Evolutionary conservation across 2,329 filamentous ascomycete species (phyloP), one percentile per base, ranked within the genome.

Genomic region (Botrytis squamosa): DNA sequence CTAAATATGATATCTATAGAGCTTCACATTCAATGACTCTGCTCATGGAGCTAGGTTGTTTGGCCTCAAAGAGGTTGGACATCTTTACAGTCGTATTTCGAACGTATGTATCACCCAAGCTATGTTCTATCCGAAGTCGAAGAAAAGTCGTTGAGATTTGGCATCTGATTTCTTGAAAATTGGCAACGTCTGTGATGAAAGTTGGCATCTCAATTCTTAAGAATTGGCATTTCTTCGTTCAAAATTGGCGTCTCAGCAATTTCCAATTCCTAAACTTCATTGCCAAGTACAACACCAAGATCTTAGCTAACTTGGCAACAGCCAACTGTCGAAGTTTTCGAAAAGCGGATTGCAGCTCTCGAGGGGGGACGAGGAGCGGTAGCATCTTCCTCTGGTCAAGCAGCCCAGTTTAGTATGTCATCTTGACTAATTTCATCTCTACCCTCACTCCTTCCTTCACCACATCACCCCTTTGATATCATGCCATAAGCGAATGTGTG

Each of bases 21-120:
- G 94, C 80, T 99, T 87, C 84, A 90, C 90, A 71, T 99, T 99
- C 89, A 92, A 98, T 89, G 93, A 98, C 85, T 97, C 94, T 70
- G 95, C 94, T 68, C 96, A 98, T 81, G 96, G 94, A 75, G 96
- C 96, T 73, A 91, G 94, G 82, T 91, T 99, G 60, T 99, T 99
- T 82, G 93, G 94, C 81, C 93, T 99, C 83, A 97, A 98, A 86
- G 94, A 98, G 85, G 92, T 93, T 80, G 96, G 80, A 38, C 98
- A 98, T 85, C 97, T 98, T 83, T 99, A 99, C 88, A 96, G 92
- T 83, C 93, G 96, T 77, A 94, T 99, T 80, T 94, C 93, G 92
- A 98, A 98, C 84, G 93, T 94, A 74, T 70, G 57, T 73, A 52
- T 44, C n/a, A 36, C 40, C 22, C n/a, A 52, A 46, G 1, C 57